These are phyloP conservation scores for Prosopis cineraria DNA, from an alignment of 306 rosid species.

Conservation along the genomic window DNA sequence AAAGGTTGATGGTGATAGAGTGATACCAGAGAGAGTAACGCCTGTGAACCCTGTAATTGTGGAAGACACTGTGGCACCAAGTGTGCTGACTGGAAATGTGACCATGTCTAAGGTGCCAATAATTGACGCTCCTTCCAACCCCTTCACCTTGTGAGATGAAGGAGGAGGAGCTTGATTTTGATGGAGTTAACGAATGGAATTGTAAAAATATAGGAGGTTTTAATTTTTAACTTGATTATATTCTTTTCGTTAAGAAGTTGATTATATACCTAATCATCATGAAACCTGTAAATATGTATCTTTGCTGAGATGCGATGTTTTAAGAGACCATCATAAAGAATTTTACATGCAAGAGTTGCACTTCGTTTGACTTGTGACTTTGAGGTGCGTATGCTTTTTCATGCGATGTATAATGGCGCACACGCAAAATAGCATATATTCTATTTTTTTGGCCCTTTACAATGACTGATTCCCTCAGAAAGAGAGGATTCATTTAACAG, in stretches of 20 bases:
- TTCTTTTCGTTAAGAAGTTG: neutral
- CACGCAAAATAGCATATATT: neutral
- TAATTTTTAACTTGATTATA: neutral
- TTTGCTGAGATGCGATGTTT: neutral
- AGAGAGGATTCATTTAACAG: neutral
- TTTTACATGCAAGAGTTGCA: neutral
- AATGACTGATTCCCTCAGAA: neutral
- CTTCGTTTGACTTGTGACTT: neutral
- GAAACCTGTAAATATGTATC: conserved; percentile 31
- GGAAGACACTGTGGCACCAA: conserved; percentile 58
- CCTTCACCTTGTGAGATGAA: conserved; percentile 51
- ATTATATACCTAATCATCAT: neutral
- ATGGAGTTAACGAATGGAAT: neutral
- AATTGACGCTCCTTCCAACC: conserved; percentile 59
- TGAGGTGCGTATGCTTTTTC: neutral
- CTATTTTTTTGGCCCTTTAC: neutral
- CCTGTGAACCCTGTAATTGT: conserved; percentile 54
- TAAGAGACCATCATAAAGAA: neutral
- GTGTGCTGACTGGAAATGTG: conserved; percentile 47
- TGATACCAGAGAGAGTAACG: conserved; percentile 73
- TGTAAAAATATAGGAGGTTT: conserved; percentile 34
- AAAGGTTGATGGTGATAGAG: conserved; percentile 83
- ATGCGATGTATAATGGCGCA: neutral
- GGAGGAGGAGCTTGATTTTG: conserved; percentile 20
- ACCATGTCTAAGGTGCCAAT: conserved; percentile 59